Evolutionary conservation across 345 rosid species (phyloP), one percentile per base, ranked within the genome.

Genomic region (Brassica incana): DNA sequence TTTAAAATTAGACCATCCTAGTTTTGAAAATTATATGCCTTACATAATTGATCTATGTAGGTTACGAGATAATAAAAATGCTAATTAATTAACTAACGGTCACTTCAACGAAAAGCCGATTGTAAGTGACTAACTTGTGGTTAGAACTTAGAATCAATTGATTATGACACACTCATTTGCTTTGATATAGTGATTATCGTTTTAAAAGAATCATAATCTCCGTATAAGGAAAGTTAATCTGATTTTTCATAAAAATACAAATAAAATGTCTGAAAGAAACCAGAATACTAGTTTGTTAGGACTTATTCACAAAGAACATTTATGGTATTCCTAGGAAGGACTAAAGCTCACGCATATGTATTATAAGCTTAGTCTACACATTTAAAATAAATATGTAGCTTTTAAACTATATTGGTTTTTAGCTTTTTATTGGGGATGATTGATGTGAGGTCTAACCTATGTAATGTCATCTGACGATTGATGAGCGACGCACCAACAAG

Each of bases 111-210:
- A 38, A 32, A 72, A 78, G 71, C 56, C 63, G 68, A 63, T 66
- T 30, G 20, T 29, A 43, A 66, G 63, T 38, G 38, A 72, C 56
- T 78, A 78, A 14, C 18, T 73, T 79, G 78, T 73, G 32, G 74
- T 73, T 79, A 68, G 9, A 74, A 68, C 78, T 79, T 73, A 60
- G 15, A 79, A 74, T 73, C 59, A 67, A 4, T 45, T 68, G 71
- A 73, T 79, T 67, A 48, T 33, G 78, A 67, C 58, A 43, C 64
- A 38, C 48, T 36, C 66, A 30, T 78, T 59, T 65, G 77, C 30
- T 66, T 14, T 66, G 60, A 27, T 65, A 32, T 11, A 48, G 58
- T 68, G 82, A 56, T 52, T 1, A 52, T 14, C 20, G 15, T n/a
- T n/a, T 48, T n/a, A n/a, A 52, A 48, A 52, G 2, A 52, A 32